Base-by-base conservation (phyloP, 345 rosid genomes). In the Lagerstroemia speciosa region DNA sequence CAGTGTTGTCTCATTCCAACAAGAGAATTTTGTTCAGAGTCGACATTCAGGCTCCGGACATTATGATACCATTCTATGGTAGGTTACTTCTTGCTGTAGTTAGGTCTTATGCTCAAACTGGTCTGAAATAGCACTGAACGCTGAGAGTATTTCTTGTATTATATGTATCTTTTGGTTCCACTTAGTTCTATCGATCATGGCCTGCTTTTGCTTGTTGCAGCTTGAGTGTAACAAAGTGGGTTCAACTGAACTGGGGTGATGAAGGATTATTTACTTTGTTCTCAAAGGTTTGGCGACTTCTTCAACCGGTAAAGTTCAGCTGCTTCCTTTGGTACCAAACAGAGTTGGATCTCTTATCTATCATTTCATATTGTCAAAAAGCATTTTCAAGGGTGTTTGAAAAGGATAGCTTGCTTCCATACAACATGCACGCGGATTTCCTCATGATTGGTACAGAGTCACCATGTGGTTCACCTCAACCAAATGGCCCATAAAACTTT, bases 181-280 rank as follows among this genome's bases (percentile, higher is more conserved):
- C 14, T 58, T 60, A 37, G 34, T 57, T 32, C 45, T 37, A 58
- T 41, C 22, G 41, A 41, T 40, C 20, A 69, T 41, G 37, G 31
- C 32, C 20, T 72, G 38, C 64, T 36, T 20, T 37, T 67, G 24
- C 29, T 40, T 45, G 41, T 29, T 81, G 81, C 84, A 93, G 98
- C 81, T 80, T 93, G 83, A 93, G 98, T 20, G 93, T 94, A 55
- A 78, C 99, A n/a, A 94, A 94, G 66, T 94, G 99, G 99, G 81
- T 94, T 80, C 99, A 94, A 69, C 78, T 94, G 78, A 94, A 94
- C 70, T 91, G 98, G 98, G 97, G 98, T 33, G 98, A 94, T 40
- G 96, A 91, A 67, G 98, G 98, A 50, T 71, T 94, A 75, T 83
- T 91, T 71, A 82, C 87, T 30, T 78, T 84, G 62, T 94, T 94